phyloP scores from a whole-genome alignment of 768 basidiomycete genomes.

The Phylloporus rhodoxanthus region DNA sequence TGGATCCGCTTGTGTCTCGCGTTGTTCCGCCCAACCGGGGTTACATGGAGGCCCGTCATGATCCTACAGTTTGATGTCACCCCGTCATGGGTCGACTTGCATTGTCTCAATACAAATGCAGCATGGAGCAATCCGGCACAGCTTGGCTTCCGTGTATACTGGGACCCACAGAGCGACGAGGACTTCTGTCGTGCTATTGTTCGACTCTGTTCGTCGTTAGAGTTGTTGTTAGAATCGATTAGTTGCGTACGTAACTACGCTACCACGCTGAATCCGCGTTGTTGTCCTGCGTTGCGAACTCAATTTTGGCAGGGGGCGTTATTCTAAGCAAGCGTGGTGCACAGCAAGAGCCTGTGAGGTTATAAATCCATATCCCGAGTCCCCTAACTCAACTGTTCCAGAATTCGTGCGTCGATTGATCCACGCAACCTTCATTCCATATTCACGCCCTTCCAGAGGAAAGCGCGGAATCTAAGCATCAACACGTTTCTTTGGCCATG shows the following conservation, averaged over 20 bases:
- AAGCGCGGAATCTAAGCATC: slow-evolving; percentile 18
- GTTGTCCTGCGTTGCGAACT: not conserved
- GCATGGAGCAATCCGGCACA: not conserved
- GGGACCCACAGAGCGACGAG: slow-evolving; percentile 16
- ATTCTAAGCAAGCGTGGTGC: not conserved
- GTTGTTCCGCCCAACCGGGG: slow-evolving; percentile 15
- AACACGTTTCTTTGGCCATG: slow-evolving; percentile 33
- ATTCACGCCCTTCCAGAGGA: slow-evolving; percentile 24
- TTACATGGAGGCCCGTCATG: slow-evolving; percentile 17
- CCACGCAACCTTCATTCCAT: slow-evolving; percentile 25
- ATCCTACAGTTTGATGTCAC: slow-evolving; percentile 17
- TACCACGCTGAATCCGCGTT: slow-evolving; percentile 21
- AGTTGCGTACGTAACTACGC: slow-evolving; percentile 22
- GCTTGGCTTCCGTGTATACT: not conserved
- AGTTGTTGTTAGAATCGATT: slow-evolving; percentile 6
- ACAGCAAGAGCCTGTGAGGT: not conserved
- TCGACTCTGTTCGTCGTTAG: not conserved
- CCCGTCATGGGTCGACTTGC: not conserved
- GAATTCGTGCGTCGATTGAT: slow-evolving; percentile 24
- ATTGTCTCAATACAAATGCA: slow-evolving; percentile 14
- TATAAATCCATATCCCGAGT: not conserved
- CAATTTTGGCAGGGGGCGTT: not conserved
- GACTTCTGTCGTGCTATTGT: slow-evolving; percentile 10
- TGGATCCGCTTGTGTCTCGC: slow-evolving; percentile 4
- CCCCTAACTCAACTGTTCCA: slow-evolving; percentile 19